A percentile compares a stretch with the other conserved stretches of the same genome.
Conservation (phyloP, 306 rosid species). For the Prunus fruticosa region DNA sequence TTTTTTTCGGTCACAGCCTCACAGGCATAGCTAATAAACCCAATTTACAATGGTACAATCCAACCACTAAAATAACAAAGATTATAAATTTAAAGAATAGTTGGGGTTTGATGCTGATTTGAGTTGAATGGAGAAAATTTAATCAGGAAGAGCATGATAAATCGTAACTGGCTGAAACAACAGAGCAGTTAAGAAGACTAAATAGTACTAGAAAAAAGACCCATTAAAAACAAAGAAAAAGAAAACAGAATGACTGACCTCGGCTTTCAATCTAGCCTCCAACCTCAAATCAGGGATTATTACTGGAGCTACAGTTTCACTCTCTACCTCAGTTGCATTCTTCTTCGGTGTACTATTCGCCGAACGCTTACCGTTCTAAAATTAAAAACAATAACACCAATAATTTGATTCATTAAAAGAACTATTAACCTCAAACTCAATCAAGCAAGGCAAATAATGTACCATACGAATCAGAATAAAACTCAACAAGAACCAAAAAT, state of each 20-base stretch:
- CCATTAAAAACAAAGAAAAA: not conserved
- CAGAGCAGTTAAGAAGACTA: not conserved
- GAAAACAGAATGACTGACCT: constrained; percentile 44
- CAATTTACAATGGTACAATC: constrained; percentile 1
- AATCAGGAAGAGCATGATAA: not conserved
- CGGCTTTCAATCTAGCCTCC: constrained; percentile 61
- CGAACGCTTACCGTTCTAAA: constrained; percentile 18
- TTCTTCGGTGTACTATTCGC: constrained; percentile 51
- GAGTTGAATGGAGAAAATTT: not conserved
- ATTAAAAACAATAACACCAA: not conserved
- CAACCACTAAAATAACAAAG: not conserved
- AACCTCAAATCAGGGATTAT: constrained; percentile 53
- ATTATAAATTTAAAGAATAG: not conserved
- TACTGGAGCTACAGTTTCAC: constrained; percentile 29
- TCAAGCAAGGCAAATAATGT: not conserved
- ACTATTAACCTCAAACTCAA: not conserved
- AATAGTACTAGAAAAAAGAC: too few species aligned
- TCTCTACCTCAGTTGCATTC: constrained; percentile 25
- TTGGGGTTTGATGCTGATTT: not conserved
- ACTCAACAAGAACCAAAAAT: not conserved
- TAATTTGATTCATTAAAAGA: not conserved
- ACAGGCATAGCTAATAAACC: not conserved
- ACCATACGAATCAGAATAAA: not conserved
- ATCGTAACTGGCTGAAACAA: not conserved
- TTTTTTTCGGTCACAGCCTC: not conserved